Percentiles rank a stretch among this genome's conserved stretches.
phyloP scores from a whole-genome alignment of 805 yeast genomes.

The Starmerella floris region DNA sequence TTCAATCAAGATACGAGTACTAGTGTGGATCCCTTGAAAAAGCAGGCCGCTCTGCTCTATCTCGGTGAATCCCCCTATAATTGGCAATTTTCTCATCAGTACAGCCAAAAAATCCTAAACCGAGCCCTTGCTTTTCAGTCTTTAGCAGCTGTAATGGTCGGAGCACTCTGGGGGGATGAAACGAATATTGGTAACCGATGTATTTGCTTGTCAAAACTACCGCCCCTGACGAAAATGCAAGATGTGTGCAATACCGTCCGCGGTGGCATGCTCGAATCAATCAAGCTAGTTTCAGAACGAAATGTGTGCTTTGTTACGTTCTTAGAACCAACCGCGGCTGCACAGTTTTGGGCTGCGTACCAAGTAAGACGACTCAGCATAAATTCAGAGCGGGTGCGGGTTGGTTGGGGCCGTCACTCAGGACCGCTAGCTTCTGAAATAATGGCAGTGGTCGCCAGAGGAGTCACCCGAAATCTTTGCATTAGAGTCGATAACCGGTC shows the following conservation, averaged over 20 bases:
- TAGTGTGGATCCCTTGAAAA: constrained; percentile 58
- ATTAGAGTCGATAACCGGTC: constrained; percentile 26
- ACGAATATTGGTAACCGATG: constrained; percentile 87
- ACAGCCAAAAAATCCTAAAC: constrained; percentile 20
- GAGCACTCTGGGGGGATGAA: constrained; percentile 88
- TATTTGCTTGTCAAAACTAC: constrained; percentile 79
- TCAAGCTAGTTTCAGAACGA: constrained; percentile 66
- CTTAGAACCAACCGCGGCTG: constrained; percentile 93
- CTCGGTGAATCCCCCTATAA: constrained; percentile 75
- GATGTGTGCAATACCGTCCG: constrained; percentile 93
- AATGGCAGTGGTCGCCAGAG: constrained; percentile 78
- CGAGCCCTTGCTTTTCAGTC: constrained; percentile 67
- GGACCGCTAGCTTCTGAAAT: constrained; percentile 83
- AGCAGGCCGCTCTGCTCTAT: constrained; percentile 92
- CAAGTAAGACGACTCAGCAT: constrained; percentile 79
- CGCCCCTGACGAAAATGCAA: constrained; percentile 75
- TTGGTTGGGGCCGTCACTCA: constrained; percentile 97
- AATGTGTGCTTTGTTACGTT: constrained; percentile 92
- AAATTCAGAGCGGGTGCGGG: constrained; percentile 72
- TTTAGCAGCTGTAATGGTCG: constrained; percentile 96
- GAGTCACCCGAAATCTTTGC: constrained; percentile 88
- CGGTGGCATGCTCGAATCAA: constrained; percentile 81
- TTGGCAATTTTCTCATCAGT: constrained; percentile 45
- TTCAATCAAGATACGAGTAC: not conserved
- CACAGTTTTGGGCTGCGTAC: constrained; percentile 91